phyloP scores from a whole-genome alignment of 2,329 filamentous ascomycete genomes.

The Sclerotinia nivalis region DNA sequence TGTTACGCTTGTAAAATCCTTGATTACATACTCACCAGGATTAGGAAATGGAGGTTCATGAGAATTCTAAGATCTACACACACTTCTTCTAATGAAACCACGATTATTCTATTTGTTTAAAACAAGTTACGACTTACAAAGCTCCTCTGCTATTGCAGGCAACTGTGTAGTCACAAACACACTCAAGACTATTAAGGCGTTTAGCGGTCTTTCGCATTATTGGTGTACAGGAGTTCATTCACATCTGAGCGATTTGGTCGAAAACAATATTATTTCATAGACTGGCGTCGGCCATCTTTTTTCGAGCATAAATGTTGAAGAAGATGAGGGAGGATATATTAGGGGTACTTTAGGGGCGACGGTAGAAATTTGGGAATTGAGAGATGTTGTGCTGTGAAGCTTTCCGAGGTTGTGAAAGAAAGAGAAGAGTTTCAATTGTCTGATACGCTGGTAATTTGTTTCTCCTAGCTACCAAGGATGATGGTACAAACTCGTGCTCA shows the following conservation, averaged over 20 bases:
- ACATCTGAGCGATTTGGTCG: conserved; percentile 42
- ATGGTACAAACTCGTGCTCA: conserved; percentile 26
- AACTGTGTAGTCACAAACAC: conserved; percentile 37
- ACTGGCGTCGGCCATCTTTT: conserved; percentile 39
- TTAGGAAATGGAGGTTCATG: conserved; percentile 99
- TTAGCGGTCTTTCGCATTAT: conserved; percentile 39
- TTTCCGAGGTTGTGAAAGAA: conserved; percentile 29
- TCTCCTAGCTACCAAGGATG: conserved; percentile 29
- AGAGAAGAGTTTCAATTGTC: conserved; percentile 22
- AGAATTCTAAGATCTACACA: conserved; percentile 98
- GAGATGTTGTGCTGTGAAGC: conserved; percentile 38
- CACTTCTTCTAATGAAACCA: conserved; percentile 87
- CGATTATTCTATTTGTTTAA: conserved; percentile 33
- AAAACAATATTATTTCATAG: conserved; percentile 39
- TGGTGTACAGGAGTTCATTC: conserved; percentile 41
- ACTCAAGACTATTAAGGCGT: conserved; percentile 38
- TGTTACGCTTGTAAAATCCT: conserved; percentile 41
- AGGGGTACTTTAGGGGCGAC: conserved; percentile 23
- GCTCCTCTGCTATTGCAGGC: conserved; percentile 30
- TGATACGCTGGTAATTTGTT: conserved; percentile 31
- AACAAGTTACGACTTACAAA: conserved; percentile 24
- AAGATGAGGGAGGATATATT: conserved; percentile 26
- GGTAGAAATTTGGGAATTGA: conserved; percentile 28
- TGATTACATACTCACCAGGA: conserved; percentile 44
- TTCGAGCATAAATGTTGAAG: conserved; percentile 33